Evolutionary conservation across 768 basidiomycete species (phyloP).

Genomic region (Rhodotorula diobovata): DNA sequence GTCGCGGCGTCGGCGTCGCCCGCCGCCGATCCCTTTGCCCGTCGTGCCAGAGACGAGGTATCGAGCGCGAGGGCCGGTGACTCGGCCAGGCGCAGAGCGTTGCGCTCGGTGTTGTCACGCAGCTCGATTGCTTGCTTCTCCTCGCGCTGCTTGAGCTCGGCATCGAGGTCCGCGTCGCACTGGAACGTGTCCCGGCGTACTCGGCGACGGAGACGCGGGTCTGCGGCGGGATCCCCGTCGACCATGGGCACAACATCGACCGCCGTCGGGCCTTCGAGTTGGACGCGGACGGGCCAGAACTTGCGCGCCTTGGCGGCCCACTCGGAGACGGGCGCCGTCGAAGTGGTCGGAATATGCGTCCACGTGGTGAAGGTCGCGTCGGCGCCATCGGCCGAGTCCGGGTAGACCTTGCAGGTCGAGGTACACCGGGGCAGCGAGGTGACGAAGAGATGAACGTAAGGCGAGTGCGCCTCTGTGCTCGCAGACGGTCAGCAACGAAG

Average conservation of each 20-base stretch:
- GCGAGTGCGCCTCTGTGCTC: constrained; percentile 23
- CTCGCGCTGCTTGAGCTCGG: constrained; percentile 2
- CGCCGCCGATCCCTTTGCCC: not conserved
- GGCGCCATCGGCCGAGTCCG: not conserved
- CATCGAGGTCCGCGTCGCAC: constrained; percentile 23
- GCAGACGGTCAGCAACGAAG: not conserved
- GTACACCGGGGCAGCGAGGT: constrained; percentile 1
- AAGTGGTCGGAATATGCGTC: constrained; percentile 14
- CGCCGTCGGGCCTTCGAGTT: constrained; percentile 12
- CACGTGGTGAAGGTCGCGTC: constrained; percentile 1
- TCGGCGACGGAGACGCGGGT: not conserved
- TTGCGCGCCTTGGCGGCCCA: constrained; percentile 35
- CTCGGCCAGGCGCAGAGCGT: not conserved
- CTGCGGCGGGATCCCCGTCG: accelerated
- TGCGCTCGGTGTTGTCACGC: constrained; percentile 1
- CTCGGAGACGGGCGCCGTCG: not conserved
- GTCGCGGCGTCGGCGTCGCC: not conserved
- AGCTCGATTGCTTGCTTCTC: constrained; percentile 6
- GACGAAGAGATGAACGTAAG: constrained; percentile 20
- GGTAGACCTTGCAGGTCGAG: constrained; percentile 4
- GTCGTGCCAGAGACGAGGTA: not conserved
- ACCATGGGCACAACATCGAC: not conserved
- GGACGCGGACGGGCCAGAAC: constrained; percentile 35
- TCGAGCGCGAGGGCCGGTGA: constrained; percentile 1
- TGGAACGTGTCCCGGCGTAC: constrained; percentile 31